Base-by-base conservation (phyloP, 1,284 basidiomycete species). In the Pyrrhoderma noxium region DNA sequence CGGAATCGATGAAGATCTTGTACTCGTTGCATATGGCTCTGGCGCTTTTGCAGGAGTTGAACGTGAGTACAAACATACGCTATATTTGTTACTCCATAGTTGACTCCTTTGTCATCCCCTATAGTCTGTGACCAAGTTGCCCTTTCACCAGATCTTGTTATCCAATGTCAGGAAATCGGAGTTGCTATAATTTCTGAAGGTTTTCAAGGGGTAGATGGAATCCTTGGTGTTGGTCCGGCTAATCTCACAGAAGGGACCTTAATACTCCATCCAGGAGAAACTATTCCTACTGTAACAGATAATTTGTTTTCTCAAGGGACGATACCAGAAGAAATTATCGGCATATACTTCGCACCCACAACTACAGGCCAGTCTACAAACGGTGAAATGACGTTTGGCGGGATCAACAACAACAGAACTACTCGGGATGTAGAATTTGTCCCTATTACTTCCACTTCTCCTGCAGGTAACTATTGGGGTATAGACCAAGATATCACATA, bases 151-250 rank as follows among this genome's bases (percentile, higher is more conserved):
- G 62, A 61, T 40, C 51, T 70, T 36, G 60, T 58, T 14, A 64
- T 71, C 57, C 43, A 54, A n/a, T 47, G 63, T 11, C 80, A 83
- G 59, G 78, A 75, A 16, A 79, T 83, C 53, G 80, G 79, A 54
- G 76, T 77, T 51, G 80, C 80, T 21, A 63, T 69, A 3, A 59
- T 13, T 0, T 62, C 70, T 56, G 60, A 45, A 18, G 75, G 66
- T 8, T 63, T 68, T 67, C 41, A 55, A 0, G 74, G 71, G 40
- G 65, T 72, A 11, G 73, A 82, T 60, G 74, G 74, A 19, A 80
- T 82, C 54, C 62, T 83, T 31, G 80, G 79, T 3, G 56, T 70
- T 16, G 67, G 68, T 9, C 67, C 68, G n/a, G 51, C 54, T 16
- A 49, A 46, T 47, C 49, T 68, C 39, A 69, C 67, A 0, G 41